Evolutionary conservation across 2,329 filamentous ascomycete species (phyloP).

Genomic region (Colletotrichum lindemuthianum): DNA sequence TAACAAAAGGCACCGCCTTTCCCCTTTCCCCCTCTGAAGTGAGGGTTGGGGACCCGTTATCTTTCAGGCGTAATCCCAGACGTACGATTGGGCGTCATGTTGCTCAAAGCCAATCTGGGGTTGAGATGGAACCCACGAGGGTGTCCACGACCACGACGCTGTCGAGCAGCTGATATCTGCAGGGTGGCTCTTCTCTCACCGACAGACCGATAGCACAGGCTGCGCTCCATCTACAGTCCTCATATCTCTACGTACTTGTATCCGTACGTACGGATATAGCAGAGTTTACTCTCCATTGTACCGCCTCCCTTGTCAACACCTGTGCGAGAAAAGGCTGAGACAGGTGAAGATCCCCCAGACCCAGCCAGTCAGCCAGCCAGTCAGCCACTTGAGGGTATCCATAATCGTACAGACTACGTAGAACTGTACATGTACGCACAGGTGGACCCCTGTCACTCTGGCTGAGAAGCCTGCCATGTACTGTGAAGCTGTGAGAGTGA

Average conservation of each 20-base stretch:
- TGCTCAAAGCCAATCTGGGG: slow-evolving; percentile 10
- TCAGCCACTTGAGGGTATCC: no score
- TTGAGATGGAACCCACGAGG: slow-evolving; percentile 18
- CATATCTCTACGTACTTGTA: background rate
- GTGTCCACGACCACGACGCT: background rate
- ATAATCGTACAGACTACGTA: no score
- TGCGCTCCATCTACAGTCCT: slow-evolving; percentile 13
- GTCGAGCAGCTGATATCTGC: slow-evolving; percentile 5
- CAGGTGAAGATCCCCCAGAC: slow-evolving; percentile 10
- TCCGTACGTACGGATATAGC: no score
- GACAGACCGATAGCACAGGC: background rate
- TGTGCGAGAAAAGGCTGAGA: no score
- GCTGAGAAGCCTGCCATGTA: background rate
- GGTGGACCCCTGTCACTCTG: no score
- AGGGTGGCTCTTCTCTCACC: background rate
- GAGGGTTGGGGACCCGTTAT: slow-evolving; percentile 29
- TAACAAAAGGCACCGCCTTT: background rate
- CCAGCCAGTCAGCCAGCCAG: no score
- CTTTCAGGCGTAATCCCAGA: slow-evolving; percentile 18
- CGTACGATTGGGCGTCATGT: slow-evolving; percentile 17
- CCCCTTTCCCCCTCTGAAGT: slow-evolving; percentile 17
- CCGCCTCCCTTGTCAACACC: no score
- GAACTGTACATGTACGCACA: no score
- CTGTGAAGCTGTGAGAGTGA: slow-evolving; percentile 21
- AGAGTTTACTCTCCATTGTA: no score